A percentile compares a stretch with the other conserved stretches of the same genome.
Conservation (phyloP, 2,329 filamentous ascomycete species). For the Colletotrichum neosansevieriae region DNA sequence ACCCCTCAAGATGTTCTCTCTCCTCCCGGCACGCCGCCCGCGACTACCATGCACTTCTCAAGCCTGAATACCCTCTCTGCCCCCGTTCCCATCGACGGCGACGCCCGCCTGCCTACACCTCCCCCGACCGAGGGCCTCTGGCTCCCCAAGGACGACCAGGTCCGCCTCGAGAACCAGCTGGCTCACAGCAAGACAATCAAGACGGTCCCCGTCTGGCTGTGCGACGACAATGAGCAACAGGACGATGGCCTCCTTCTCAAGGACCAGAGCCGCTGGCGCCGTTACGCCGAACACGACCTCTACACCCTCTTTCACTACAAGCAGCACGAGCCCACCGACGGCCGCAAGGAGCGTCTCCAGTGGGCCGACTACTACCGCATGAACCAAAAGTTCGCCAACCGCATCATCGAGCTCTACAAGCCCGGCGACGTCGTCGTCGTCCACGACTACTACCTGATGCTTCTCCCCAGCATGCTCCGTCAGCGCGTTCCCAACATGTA, state of each 20-base stretch:
- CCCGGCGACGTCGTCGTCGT: conserved; percentile 93
- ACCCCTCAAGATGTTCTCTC: conserved; percentile 58
- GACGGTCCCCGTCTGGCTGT: conserved; percentile 90
- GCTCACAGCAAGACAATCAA: conserved; percentile 79
- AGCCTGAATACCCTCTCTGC: conserved; percentile 81
- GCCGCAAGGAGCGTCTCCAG: conserved; percentile 81
- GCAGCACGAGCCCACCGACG: conserved; percentile 90
- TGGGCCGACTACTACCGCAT: conserved; percentile 95
- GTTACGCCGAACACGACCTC: conserved; percentile 90
- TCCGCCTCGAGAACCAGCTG: conserved; percentile 79
- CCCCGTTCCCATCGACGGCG: conserved; percentile 79
- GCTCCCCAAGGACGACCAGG: conserved; percentile 77
- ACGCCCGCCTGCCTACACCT: conserved; percentile 66
- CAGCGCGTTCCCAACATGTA: conserved; percentile 90
- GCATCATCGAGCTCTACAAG: conserved; percentile 89
- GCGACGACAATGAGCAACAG: conserved; percentile 77
- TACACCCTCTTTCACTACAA: conserved; percentile 98
- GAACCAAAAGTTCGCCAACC: conserved; percentile 92
- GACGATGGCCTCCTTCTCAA: conserved; percentile 79
- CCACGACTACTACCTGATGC: conserved; percentile 93
- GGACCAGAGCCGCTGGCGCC: conserved; percentile 87
- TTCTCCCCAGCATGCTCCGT: conserved; percentile 88
- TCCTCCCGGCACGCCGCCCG: conserved; percentile 61
- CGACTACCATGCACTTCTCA: conserved; percentile 62
- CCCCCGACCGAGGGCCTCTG: conserved; percentile 76